Evolutionary conservation across 495 filamentous ascomycete species (phyloP).

Genomic region (Neurospora sp.): DNA sequence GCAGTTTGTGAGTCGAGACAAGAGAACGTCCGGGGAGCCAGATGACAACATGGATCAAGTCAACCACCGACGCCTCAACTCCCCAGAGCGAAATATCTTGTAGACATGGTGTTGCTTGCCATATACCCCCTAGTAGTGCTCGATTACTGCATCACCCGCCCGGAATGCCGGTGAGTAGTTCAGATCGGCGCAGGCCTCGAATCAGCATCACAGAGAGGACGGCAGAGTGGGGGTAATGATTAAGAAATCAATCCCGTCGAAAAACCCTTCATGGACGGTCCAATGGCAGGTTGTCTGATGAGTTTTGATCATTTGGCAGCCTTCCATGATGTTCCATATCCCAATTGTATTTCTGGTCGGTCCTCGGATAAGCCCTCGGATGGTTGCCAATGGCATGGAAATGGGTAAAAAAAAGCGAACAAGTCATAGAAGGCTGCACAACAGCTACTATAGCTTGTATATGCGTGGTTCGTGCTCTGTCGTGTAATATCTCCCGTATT

Average conservation of each 20-base stretch:
- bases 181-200: background rate
- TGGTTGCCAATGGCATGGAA: slow-evolving; percentile 5
- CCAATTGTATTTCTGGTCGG: background rate
- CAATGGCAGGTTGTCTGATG: background rate
- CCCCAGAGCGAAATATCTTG: background rate
- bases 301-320: background rate
- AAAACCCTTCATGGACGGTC: background rate
- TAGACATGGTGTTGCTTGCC: background rate
- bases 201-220: background rate
- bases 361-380: too few species aligned
- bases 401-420: background rate
- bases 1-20: background rate
- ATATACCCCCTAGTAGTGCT: background rate
- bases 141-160: background rate
- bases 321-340: background rate
- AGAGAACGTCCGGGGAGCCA: background rate
- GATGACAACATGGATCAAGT: background rate
- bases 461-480: slow-evolving; percentile 6
- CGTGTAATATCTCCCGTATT: slow-evolving; percentile 6
- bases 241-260: background rate
- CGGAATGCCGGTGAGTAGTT: background rate
- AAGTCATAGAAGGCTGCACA: slow-evolving; percentile 8
- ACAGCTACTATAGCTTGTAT: slow-evolving; percentile 9
- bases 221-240: background rate
- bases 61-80: background rate